Percentiles rank a stretch among this genome's conserved stretches.
Evolutionary conservation across 1,284 basidiomycete species (phyloP).

Genomic region (Melampsora americana): DNA sequence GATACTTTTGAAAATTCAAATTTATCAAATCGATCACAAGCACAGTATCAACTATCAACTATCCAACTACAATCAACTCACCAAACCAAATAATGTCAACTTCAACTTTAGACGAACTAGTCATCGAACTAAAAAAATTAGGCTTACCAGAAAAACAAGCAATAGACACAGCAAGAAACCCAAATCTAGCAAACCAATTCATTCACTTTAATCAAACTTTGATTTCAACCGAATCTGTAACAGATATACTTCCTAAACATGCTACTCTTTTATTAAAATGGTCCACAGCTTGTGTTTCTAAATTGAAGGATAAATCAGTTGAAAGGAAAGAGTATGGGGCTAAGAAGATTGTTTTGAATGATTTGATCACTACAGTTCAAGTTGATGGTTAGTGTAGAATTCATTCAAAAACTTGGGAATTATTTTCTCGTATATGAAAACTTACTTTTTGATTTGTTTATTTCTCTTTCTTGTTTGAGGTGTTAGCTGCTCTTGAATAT

Average conservation of each 20-base stretch:
- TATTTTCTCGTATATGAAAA: background rate
- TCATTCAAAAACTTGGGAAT: background rate
- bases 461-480: background rate
- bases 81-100: too few species aligned
- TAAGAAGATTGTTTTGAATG: constrained; percentile 10
- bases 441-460: background rate
- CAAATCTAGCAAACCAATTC: constrained; percentile 21
- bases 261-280: constrained; percentile 27
- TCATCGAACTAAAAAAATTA: background rate
- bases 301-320: constrained; percentile 15
- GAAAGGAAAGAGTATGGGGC: constrained; percentile 24
- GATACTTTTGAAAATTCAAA: too few species aligned
- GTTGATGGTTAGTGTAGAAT: constrained; percentile 22
- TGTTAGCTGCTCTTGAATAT: constrained; percentile 31
- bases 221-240: background rate
- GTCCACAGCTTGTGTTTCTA: constrained; percentile 17
- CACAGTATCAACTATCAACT: too few species aligned
- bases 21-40: too few species aligned
- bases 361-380: constrained; percentile 24
- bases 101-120: constrained; percentile 9
- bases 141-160: constrained; percentile 32
- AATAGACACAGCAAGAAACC: constrained; percentile 30
- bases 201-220: constrained; percentile 13
- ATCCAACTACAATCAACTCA: too few species aligned
- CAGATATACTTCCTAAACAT: background rate